Evolutionary conservation across 1,139 yeast genomes (phyloP).

Genomic region (Saccharomycopsis crataegensis): DNA sequence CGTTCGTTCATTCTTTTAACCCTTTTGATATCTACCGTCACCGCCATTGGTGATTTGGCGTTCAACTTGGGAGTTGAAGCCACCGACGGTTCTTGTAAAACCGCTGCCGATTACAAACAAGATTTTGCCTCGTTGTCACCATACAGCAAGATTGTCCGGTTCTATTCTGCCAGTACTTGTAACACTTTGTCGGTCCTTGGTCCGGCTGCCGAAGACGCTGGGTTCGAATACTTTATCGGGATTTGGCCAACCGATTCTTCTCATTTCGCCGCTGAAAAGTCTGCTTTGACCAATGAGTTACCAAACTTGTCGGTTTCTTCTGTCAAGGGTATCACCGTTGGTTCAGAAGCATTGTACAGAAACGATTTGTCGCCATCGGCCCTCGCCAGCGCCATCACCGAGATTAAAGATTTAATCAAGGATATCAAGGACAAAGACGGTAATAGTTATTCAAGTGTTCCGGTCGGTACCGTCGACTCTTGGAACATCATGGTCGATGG

Average conservation of each 20-base stretch:
- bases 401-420: constrained; percentile 48
- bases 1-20: not conserved
- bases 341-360: constrained; percentile 90
- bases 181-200: constrained; percentile 75
- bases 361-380: constrained; percentile 63
- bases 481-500: constrained; percentile 91
- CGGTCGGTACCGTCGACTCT: constrained; percentile 91
- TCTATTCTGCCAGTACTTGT: constrained; percentile 84
- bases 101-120: constrained; percentile 52
- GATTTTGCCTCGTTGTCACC: constrained; percentile 53
- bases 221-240: constrained; percentile 71
- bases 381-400: constrained; percentile 56
- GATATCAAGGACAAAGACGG: constrained; percentile 75
- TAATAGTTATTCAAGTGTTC: constrained; percentile 57
- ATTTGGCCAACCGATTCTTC: constrained; percentile 84
- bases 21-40: constrained; percentile 23
- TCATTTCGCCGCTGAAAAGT: constrained; percentile 63
- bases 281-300: constrained; percentile 59
- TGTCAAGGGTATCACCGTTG: constrained; percentile 71
- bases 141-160: constrained; percentile 60
- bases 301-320: constrained; percentile 63
- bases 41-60: constrained; percentile 39
- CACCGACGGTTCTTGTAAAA: constrained; percentile 66
- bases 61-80: constrained; percentile 76
- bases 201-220: constrained; percentile 75